Percentiles rank a stretch among this genome's conserved stretches.
Conservation (phyloP, 805 yeast species). For the Saccharomycopsis sp. region DNA sequence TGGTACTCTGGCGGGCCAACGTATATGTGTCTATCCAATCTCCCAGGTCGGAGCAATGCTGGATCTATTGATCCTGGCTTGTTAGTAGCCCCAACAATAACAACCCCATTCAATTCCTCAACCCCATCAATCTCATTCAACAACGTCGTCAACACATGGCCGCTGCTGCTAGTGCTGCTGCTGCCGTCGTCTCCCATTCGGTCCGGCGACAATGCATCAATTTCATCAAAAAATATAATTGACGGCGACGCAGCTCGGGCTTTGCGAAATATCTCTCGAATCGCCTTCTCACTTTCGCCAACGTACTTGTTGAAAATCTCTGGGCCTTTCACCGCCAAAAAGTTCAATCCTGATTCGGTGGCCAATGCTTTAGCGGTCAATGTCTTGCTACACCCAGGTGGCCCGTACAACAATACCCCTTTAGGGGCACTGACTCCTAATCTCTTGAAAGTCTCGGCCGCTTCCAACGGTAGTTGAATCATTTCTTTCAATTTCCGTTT, state of each 20-base stretch:
- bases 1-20: slow-evolving; percentile 85
- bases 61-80: slow-evolving; percentile 91
- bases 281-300: slow-evolving; percentile 90
- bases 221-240: slow-evolving; percentile 91
- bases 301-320: slow-evolving; percentile 92
- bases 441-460: slow-evolving; percentile 64
- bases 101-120: slow-evolving; percentile 89
- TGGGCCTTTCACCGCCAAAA: slow-evolving; percentile 94
- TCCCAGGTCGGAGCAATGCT: slow-evolving; percentile 90
- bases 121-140: slow-evolving; percentile 96
- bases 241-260: slow-evolving; percentile 95
- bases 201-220: slow-evolving; percentile 83
- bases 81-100: slow-evolving; percentile 93
- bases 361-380: slow-evolving; percentile 93
- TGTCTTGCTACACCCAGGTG: slow-evolving; percentile 97
- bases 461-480: slow-evolving; percentile 85
- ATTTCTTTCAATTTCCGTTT: slow-evolving; percentile 81
- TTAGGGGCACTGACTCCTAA: slow-evolving; percentile 88
- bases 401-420: slow-evolving; percentile 91
- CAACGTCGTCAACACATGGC: slow-evolving; percentile 82
- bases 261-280: slow-evolving; percentile 86
- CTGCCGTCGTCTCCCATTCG: slow-evolving; percentile 45
- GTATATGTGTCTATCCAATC: slow-evolving; percentile 87
- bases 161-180: slow-evolving; percentile 60
- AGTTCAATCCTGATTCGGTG: slow-evolving; percentile 89